These are phyloP conservation scores for Aspergillus ostianus DNA, from an alignment of 495 filamentous ascomycete species.

Conservation along the genomic window DNA sequence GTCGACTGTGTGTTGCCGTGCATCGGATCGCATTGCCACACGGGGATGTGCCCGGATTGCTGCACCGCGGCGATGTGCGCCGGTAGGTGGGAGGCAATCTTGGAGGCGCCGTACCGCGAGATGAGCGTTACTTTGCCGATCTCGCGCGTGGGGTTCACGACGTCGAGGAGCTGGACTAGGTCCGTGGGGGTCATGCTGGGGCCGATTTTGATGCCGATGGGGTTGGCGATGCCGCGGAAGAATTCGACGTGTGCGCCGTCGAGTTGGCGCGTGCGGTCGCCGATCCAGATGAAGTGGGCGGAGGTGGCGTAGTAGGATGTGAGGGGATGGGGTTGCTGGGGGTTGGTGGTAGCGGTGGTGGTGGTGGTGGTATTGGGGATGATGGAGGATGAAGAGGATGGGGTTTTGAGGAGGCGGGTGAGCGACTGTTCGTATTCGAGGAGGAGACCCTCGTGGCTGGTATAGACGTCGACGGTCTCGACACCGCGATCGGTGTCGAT, in stretches of 20 bases:
- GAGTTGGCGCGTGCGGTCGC: conserved; percentile 90
- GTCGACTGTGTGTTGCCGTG: conserved; percentile 75
- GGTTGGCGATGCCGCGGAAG: conserved; percentile 94
- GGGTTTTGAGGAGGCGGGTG: conserved; percentile 71
- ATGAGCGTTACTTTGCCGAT: conserved; percentile 93
- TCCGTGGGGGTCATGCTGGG: conserved; percentile 75
- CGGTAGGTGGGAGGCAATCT: conserved; percentile 68
- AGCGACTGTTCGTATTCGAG: conserved; percentile 92
- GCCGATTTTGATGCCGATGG: conserved; percentile 93
- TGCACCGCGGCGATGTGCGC: conserved; percentile 86
- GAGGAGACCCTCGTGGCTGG: conserved; percentile 90
- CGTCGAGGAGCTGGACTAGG: conserved; percentile 71
- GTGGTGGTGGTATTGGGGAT: background rate
- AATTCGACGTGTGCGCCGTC: conserved; percentile 94
- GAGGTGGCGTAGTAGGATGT: conserved; percentile 78
- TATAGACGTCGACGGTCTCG: conserved; percentile 92
- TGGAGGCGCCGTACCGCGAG: conserved; percentile 82
- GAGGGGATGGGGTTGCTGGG: background rate
- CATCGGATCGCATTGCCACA: conserved; percentile 99
- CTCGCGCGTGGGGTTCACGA: conserved; percentile 78
- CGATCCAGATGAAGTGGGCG: conserved; percentile 98
- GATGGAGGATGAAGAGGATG: conserved; percentile 26
- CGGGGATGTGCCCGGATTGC: conserved; percentile 67
- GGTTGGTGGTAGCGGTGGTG: conserved; percentile 11
- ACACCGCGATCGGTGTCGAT: conserved; percentile 81